Evolutionary conservation across 2,329 filamentous ascomycete genomes (phyloP).

Genomic region (Claviceps capensis): DNA sequence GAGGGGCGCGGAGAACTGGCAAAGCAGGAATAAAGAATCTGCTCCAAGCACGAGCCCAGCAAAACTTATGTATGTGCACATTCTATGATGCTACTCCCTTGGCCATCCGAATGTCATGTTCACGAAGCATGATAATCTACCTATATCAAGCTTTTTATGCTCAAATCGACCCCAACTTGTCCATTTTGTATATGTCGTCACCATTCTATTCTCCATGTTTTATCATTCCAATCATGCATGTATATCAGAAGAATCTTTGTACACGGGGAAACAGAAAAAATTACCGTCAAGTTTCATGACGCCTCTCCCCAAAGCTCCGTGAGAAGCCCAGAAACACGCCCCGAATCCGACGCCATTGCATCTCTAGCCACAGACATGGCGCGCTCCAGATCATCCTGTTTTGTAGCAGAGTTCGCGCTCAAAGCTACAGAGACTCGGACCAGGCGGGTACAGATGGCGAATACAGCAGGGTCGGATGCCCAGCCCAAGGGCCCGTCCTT

Average conservation of each 20-base stretch:
- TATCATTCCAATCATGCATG: no score
- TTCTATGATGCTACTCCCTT: no score
- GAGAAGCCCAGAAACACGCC: conserved; percentile 17
- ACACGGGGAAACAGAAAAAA: no score
- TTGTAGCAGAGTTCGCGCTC: conserved; percentile 5
- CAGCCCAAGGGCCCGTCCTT: conserved; percentile 59
- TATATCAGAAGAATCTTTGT: no score
- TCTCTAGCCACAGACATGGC: conserved; percentile 4
- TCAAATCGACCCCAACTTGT: neutral
- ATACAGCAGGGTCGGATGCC: conserved; percentile 54
- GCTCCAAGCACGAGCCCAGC: no score
- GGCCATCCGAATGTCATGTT: no score
- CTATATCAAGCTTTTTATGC: no score
- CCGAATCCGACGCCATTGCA: conserved; percentile 1
- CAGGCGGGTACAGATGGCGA: conserved; percentile 42
- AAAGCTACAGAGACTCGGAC: conserved; percentile 26
- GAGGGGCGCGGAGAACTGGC: no score
- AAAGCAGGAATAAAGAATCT: no score
- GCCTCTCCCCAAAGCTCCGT: conserved; percentile 6
- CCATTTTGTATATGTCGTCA: neutral
- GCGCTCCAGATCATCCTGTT: conserved; percentile 4
- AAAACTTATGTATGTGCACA: no score
- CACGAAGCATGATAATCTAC: no score
- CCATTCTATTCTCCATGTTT: neutral
- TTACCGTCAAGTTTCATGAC: neutral